Conservation (phyloP, 2,329 filamentous ascomycete species). For the Lasiodiplodia sp. region DNA sequence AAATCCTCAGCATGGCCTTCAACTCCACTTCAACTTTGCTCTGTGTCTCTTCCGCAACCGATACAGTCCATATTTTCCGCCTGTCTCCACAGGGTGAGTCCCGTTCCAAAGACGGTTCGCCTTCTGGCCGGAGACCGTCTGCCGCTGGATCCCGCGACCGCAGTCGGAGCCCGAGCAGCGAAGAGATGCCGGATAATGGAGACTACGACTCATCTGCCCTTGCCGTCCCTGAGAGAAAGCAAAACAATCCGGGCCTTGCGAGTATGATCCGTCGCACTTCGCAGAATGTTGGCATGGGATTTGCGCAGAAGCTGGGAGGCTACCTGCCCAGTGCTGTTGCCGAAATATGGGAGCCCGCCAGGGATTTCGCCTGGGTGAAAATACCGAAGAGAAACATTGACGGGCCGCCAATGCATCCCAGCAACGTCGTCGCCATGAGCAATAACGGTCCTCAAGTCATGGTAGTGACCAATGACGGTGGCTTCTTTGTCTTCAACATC, state of each 20-base stretch:
- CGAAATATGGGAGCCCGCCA: constrained; percentile 95
- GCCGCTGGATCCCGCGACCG: constrained; percentile 44
- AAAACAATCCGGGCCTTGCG: constrained; percentile 77
- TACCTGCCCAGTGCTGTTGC: constrained; percentile 94
- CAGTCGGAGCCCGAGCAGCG: constrained; percentile 52
- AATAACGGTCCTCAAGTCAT: constrained; percentile 94
- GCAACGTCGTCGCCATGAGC: constrained; percentile 89
- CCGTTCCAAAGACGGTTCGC: constrained; percentile 33
- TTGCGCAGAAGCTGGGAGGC: constrained; percentile 87
- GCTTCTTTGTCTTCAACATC: constrained; percentile 93
- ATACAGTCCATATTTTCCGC: constrained; percentile 96
- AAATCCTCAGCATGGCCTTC: constrained; percentile 99
- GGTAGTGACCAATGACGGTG: constrained; percentile 95
- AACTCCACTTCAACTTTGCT: constrained; percentile 92
- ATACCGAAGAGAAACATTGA: constrained; percentile 68
- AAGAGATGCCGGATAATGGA: constrained; percentile 51
- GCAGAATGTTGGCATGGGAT: constrained; percentile 87
- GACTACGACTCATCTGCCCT: constrained; percentile 42
- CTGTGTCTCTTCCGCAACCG: constrained; percentile 93
- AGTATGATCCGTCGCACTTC: constrained; percentile 94
- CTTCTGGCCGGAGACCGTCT: constrained; percentile 35
- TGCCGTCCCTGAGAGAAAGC: constrained; percentile 44
- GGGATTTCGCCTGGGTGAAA: constrained; percentile 97
- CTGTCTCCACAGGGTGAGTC: constrained; percentile 50
- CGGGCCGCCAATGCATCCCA: constrained; percentile 41